Evolutionary conservation across 2,329 filamentous ascomycete genomes (phyloP).

Genomic region (Aspergillus calidoustus): DNA sequence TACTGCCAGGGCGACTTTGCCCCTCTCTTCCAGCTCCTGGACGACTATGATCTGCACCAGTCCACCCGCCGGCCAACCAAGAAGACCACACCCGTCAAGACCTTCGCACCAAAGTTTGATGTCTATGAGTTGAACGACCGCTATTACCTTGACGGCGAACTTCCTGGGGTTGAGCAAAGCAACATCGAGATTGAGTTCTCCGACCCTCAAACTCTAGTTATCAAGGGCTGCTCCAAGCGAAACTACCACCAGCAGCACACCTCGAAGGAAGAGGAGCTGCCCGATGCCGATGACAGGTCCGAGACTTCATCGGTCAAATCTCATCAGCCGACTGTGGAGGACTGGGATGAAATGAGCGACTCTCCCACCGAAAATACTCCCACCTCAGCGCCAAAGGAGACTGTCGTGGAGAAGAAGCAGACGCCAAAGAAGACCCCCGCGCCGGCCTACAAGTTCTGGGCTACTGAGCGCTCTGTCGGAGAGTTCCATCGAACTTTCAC

Average conservation of each 20-base stretch:
- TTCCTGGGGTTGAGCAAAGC: constrained; percentile 53
- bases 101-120: constrained; percentile 50
- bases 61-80: constrained; percentile 25
- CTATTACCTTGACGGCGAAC: constrained; percentile 53
- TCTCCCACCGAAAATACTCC: background rate
- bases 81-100: constrained; percentile 26
- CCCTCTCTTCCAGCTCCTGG: constrained; percentile 49
- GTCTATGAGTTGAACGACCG: constrained; percentile 46
- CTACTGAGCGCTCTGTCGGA: constrained; percentile 61
- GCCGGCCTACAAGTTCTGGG: constrained; percentile 55
- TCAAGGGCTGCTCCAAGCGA: constrained; percentile 47
- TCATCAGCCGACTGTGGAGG: constrained; percentile 58
- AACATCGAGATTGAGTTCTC: constrained; percentile 54
- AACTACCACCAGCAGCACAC: constrained; percentile 31
- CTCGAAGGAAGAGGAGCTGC: constrained; percentile 13
- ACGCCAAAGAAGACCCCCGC: constrained; percentile 4
- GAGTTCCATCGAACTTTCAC: constrained; percentile 62
- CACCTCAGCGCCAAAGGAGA: constrained; percentile 26
- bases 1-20: constrained; percentile 42
- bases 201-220: constrained; percentile 49
- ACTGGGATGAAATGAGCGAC: constrained; percentile 33
- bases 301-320: constrained; percentile 32
- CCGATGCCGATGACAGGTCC: constrained; percentile 22
- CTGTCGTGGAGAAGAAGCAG: constrained; percentile 18
- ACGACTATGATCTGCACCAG: constrained; percentile 46